Base-by-base conservation (phyloP, 257 asterid species). In the Nicotiana benthamiana region DNA sequence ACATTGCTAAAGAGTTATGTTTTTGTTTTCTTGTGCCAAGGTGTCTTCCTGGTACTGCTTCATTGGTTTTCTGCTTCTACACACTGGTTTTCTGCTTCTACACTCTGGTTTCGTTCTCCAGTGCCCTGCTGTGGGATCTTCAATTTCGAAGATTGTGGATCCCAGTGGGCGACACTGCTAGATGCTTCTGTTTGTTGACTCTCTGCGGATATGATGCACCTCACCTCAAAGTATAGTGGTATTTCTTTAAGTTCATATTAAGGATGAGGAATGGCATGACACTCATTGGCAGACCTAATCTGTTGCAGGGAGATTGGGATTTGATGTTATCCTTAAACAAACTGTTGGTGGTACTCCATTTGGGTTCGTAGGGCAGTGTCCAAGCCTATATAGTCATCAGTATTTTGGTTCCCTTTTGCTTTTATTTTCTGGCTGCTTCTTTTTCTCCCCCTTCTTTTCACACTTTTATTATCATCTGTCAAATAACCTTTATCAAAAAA, bases 21-120 rank as follows among this genome's bases (percentile, higher is more conserved):
- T 89, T 91, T 93, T 92, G 63, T 79, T 87, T 89, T 90, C 92
- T 89, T 89, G 87, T 93, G 92, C 88, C 91, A 93, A 94, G 98
- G 97, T 94, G 86, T 92, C 89, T 83, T 80, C 97, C 82, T 89
- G 97, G 90, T 91, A 85, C 97, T 91, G 95, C 98, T 85, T 90
- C 98, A 88, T 90, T 89, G 94, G 95, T 92, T 87, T 89, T 91
- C 95, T 92, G 86, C 95, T 86, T 92, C 98, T 92, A 87, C 97
- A 86, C 92, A 85, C 82, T 89, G 97, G 95, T 92, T 87, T 89
- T 91, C 95, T 92, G 86, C 95, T 86, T 92, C 98, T 93, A 87
- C 97, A 86, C 93, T 85, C 88, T 88, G 93, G 93, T 94, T 94
- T 88, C 90, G 86, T 87, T 88, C 97, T 88, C 89, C 88, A 75